These are phyloP conservation scores for Schwanniomyces pseudopolymorphus DNA, from an alignment of 805 yeast genomes.

Conservation along the genomic window DNA sequence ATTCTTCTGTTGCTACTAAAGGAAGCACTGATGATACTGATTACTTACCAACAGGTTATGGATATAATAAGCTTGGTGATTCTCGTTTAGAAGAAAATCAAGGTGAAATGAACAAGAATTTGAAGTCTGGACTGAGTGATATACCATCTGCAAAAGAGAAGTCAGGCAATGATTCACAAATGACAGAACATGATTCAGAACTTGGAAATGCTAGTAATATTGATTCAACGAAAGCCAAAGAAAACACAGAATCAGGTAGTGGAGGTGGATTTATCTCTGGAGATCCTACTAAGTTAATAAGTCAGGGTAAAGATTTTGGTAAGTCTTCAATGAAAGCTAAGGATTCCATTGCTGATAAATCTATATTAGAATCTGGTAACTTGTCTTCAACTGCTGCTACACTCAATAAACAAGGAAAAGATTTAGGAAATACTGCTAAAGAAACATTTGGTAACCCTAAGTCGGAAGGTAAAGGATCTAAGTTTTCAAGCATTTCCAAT, in stretches of 20 bases:
- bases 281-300: not conserved
- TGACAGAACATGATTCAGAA: no score
- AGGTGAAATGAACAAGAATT: not conserved
- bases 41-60: not conserved
- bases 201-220: not conserved
- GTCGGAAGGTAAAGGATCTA: not conserved
- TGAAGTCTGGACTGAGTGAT: not conserved
- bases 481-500: not conserved
- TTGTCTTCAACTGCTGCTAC: not conserved
- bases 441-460: conserved; percentile 10
- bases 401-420: conserved; percentile 9
- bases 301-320: conserved; percentile 12
- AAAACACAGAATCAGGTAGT: not conserved
- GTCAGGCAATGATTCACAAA: no score
- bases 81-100: not conserved
- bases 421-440: conserved; percentile 13
- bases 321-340: conserved; percentile 14
- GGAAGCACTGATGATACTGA: not conserved
- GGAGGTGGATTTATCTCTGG: not conserved
- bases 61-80: not conserved
- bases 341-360: conserved; percentile 7
- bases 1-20: not conserved
- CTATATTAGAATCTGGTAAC: not conserved
- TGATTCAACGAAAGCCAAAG: not conserved
- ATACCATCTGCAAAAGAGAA: no score